These are phyloP conservation scores for Tripterygium wilfordii DNA, from an alignment of 177 flowering plant genomes.

Conservation along the genomic window DNA sequence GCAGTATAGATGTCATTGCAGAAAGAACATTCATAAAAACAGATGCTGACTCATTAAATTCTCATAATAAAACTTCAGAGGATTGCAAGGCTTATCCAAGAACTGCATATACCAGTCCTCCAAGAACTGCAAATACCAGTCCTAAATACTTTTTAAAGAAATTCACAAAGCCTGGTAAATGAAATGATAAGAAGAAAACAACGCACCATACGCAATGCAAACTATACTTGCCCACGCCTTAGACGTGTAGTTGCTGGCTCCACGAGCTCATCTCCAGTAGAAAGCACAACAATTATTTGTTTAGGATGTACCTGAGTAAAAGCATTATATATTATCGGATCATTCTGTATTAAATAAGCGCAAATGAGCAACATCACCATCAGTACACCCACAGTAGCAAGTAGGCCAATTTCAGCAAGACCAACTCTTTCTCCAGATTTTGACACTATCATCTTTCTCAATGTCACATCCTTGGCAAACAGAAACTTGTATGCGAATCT, in stretches of 20 bases:
- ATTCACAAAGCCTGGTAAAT: too few relatives aligned
- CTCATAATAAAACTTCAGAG: too few relatives aligned
- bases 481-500: too few relatives aligned
- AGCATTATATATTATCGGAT: constrained; percentile 1
- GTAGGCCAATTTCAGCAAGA: constrained; percentile 79
- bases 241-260: constrained; percentile 57
- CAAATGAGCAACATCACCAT: constrained; percentile 30
- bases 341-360: not conserved
- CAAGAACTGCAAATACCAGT: too few relatives aligned
- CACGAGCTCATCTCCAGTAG: constrained; percentile 98
- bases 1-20: too few relatives aligned
- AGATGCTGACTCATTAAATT: too few relatives aligned
- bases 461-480: constrained; percentile 60
- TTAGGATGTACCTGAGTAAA: constrained; percentile 60
- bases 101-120: too few relatives aligned
- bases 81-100: too few relatives aligned
- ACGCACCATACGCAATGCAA: too few relatives aligned
- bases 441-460: constrained; percentile 54
- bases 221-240: constrained; percentile 90
- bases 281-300: constrained; percentile 83
- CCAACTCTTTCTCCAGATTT: constrained; percentile 67
- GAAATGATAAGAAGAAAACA: too few relatives aligned
- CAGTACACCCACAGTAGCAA: constrained; percentile 69
- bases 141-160: too few relatives aligned
- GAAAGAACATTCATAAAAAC: too few relatives aligned